Conservation (phyloP, 2,329 filamentous ascomycete species). For the Aspergillus brasiliensis region DNA sequence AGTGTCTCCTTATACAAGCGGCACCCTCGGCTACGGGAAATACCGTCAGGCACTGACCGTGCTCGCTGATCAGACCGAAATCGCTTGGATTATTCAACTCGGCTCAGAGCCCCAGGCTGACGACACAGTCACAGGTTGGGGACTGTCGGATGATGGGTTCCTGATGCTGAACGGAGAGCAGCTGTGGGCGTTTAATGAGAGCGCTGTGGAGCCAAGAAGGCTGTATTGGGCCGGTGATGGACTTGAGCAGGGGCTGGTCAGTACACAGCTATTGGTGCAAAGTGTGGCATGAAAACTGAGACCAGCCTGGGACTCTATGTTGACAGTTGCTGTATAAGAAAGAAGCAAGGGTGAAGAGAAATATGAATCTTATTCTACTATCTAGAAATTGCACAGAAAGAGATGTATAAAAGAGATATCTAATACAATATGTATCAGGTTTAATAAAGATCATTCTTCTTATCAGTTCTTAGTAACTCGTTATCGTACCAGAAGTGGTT, state of each 20-base stretch:
- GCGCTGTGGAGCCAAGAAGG: constrained; percentile 1
- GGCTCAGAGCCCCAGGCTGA: neutral
- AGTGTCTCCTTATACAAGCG: neutral
- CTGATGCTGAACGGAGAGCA: constrained; percentile 1
- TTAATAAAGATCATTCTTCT: no score
- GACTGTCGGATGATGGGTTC: constrained; percentile 4
- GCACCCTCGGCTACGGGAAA: neutral
- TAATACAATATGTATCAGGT: no score
- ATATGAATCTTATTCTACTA: no score
- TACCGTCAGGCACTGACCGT: neutral
- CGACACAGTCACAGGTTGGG: neutral
- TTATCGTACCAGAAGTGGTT: no score
- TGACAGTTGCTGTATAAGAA: no score
- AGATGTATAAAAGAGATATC: no score
- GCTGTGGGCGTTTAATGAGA: constrained; percentile 7
- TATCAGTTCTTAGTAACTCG: no score
- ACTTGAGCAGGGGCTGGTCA: neutral
- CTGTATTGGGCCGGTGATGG: neutral
- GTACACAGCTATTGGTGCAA: constrained; percentile 4
- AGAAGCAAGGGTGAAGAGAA: no score
- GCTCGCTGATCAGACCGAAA: neutral
- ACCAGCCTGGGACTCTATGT: no score
- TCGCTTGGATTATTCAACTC: constrained; percentile 1
- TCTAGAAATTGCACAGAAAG: no score
- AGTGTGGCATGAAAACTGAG: neutral